Evolutionary conservation across 768 basidiomycete species (phyloP), one percentile per base, ranked within the genome.

Genomic region (Hemileccinum impolitum): DNA sequence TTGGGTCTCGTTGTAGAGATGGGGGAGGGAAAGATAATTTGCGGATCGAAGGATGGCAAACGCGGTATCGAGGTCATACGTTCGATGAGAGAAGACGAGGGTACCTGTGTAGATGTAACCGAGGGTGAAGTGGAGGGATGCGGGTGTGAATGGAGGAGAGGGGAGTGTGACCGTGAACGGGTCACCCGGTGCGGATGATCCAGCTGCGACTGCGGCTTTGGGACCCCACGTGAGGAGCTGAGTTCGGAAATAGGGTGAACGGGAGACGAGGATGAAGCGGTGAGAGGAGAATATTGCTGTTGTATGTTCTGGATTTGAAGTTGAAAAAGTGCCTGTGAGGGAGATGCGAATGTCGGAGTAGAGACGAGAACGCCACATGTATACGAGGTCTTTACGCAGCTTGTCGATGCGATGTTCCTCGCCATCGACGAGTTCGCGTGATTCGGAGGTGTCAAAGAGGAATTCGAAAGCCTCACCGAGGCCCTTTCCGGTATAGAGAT

Each of bases 101-200:
- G 93, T 95, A 37, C 95, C 96, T 5, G 93, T 90, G 62, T 98
- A 98, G 39, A 98, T 82, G 70, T 87, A 97, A 3, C 93, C 93
- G 40, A 97, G 79, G 34, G 91, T 91, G 65, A 97, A 97, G 64
- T 95, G 91, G 5, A 96, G 75, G 0, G 93, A 90, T 1, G 94
- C 88, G 0, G 94, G 91, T 0, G 95, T 95, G 69, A 98, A 98
- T 0, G 94, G 94, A 0, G 95, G 94, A 0, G 87, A 91, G 2
- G 90, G 91, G 6, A 97, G 79, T 0, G 76, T 81, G 11, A 96
- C 69, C 0, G 79, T 82, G 0, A 81, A 66, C 0, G 78, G 78
- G 48, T 84, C 82, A 12, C 57, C 58, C 3, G 61, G 52, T 36
- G 59, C 43, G 37, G 59, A 17, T 37, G 55, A 44, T 42, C 64